A percentile compares a stretch with the other conserved stretches of the same genome.
phyloP scores from a whole-genome alignment of 129 eudicot species.

The Silybum marianum region DNA sequence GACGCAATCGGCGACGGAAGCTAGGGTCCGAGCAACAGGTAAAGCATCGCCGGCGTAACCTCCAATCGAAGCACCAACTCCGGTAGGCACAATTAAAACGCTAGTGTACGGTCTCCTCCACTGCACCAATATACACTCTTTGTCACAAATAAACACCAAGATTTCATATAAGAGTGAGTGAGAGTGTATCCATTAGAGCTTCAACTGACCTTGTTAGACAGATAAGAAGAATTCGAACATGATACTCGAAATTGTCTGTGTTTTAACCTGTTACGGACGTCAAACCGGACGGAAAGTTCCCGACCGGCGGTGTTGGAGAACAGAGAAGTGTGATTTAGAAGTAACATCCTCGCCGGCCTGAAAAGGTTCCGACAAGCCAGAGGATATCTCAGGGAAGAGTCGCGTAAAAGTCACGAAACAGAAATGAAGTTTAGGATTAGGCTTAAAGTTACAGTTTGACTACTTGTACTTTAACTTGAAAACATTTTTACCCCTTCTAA shows the following conservation, averaged over 20 bases:
- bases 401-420: too few species aligned
- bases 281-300: constrained; percentile 19
- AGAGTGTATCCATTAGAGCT: not conserved
- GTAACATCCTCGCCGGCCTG: constrained; percentile 36
- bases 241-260: constrained; percentile 32
- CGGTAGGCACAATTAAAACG: constrained; percentile 97
- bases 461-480: constrained; percentile 11
- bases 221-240: constrained; percentile 38
- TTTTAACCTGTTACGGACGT: not conserved
- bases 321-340: constrained; percentile 28
- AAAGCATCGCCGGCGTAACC: constrained; percentile 99
- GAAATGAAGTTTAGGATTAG: constrained; percentile 30
- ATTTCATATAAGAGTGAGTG: not conserved
- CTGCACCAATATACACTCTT: constrained; percentile 38
- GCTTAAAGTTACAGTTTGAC: constrained; percentile 6
- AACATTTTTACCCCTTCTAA: constrained; percentile 1
- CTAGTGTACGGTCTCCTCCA: constrained; percentile 77
- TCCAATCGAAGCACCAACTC: constrained; percentile 93
- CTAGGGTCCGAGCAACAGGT: constrained; percentile 91
- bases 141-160: not conserved
- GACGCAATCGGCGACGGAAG: constrained; percentile 92
- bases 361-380: constrained; percentile 17
- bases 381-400: not conserved
- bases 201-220: constrained; percentile 40
- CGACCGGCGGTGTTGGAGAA: constrained; percentile 33